These are phyloP conservation scores for Rhizopogon sp. DNA, from an alignment of 768 basidiomycete genomes.

Conservation along the genomic window DNA sequence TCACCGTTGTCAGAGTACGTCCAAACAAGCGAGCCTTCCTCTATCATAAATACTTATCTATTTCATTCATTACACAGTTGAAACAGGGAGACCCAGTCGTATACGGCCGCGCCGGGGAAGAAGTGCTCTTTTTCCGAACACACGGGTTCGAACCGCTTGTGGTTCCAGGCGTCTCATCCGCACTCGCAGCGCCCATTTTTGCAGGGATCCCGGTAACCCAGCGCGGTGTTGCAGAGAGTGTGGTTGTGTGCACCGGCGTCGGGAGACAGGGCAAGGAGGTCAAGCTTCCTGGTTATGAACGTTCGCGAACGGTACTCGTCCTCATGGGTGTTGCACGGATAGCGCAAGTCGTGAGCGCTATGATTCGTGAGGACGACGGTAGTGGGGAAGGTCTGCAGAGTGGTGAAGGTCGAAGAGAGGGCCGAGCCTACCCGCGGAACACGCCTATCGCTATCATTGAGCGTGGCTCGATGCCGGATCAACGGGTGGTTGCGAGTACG, in stretches of 20 bases:
- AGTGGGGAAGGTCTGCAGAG: conserved; percentile 8
- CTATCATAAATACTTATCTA: not conserved
- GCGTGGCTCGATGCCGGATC: conserved; percentile 91
- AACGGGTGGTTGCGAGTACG: conserved; percentile 78
- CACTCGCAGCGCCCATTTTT: conserved; percentile 84
- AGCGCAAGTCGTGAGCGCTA: conserved; percentile 58
- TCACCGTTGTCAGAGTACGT: conserved; percentile 83
- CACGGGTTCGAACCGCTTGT: conserved; percentile 81
- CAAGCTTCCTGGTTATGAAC: conserved; percentile 81
- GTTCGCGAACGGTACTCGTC: conserved; percentile 74
- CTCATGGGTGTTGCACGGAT: conserved; percentile 96
- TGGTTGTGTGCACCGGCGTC: conserved; percentile 92
- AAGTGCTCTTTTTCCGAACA: conserved; percentile 86
- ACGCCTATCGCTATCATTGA: conserved; percentile 92
- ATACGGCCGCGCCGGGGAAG: conserved; percentile 93
- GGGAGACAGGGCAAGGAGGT: conserved; percentile 82
- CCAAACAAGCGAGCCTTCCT: not conserved
- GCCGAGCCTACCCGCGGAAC: conserved; percentile 63
- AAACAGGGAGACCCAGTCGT: conserved; percentile 98
- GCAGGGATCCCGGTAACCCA: conserved; percentile 94
- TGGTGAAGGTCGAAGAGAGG: conserved; percentile 43
- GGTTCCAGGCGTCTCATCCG: conserved; percentile 87
- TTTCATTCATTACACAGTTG: conserved; percentile 40
- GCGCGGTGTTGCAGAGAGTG: conserved; percentile 86
- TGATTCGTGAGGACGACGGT: conserved; percentile 27